These are phyloP conservation scores for Copromyces sp. DNA, from an alignment of 495 filamentous ascomycete genomes.

Conservation along the genomic window DNA sequence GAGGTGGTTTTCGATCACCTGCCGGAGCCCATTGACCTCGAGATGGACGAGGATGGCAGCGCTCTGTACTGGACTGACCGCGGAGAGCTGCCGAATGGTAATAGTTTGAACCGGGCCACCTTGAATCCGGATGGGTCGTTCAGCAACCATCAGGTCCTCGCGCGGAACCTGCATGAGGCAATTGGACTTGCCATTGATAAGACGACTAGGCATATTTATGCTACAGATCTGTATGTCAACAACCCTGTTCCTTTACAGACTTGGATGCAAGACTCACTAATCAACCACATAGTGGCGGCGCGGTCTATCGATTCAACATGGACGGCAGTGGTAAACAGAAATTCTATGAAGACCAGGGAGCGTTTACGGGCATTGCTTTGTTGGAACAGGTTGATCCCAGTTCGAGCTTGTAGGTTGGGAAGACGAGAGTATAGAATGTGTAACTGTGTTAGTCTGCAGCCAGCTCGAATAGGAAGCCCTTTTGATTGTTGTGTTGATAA, in stretches of 20 bases:
- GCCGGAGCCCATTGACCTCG: conserved; percentile 47
- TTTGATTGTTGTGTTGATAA: background rate
- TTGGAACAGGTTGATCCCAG: conserved; percentile 2
- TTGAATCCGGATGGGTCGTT: conserved; percentile 9
- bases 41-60: conserved; percentile 29
- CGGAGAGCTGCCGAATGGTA: conserved; percentile 40
- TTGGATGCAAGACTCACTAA: background rate
- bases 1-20: conserved; percentile 30
- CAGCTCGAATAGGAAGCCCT: background rate
- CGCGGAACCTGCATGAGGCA: conserved; percentile 37
- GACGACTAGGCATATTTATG: conserved; percentile 29
- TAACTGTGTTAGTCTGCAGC: background rate
- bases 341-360: conserved; percentile 17
- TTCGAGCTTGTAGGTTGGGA: background rate
- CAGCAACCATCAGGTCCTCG: conserved; percentile 12
- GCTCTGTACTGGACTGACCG: conserved; percentile 47
- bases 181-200: conserved; percentile 38
- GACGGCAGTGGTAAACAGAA: conserved; percentile 31
- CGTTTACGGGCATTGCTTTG: conserved; percentile 18
- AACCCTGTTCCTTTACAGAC: background rate
- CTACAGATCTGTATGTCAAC: conserved; percentile 28
- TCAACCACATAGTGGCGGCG: conserved; percentile 21
- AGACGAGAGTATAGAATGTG: background rate
- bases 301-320: conserved; percentile 35
- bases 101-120: conserved; percentile 30